Evolutionary conservation across 2,329 filamentous ascomycete genomes (phyloP).

Genomic region (Claviceps monticola): DNA sequence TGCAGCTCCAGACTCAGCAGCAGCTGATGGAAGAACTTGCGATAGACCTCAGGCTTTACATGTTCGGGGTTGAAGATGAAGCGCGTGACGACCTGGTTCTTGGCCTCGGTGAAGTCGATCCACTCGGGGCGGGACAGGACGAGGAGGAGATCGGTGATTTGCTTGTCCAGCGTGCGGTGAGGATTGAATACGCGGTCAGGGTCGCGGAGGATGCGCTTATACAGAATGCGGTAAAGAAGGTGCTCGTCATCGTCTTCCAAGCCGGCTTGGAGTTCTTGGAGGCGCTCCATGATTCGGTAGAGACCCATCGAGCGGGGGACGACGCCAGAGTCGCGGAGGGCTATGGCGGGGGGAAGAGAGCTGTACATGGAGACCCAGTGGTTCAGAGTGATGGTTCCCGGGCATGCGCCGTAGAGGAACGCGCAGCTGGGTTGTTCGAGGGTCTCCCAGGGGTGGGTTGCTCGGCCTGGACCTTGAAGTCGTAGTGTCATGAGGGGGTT

Average conservation of each 20-base stretch:
- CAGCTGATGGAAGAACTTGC: slow-evolving; percentile 63
- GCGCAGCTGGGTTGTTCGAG: slow-evolving; percentile 61
- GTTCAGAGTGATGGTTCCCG: slow-evolving; percentile 60
- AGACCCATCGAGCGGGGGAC: slow-evolving; percentile 48
- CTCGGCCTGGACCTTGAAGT: slow-evolving; percentile 27
- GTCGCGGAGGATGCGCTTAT: slow-evolving; percentile 52
- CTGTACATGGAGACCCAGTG: slow-evolving; percentile 51
- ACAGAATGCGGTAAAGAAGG: slow-evolving; percentile 49
- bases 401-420: slow-evolving; percentile 50
- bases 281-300: slow-evolving; percentile 40
- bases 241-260: slow-evolving; percentile 43
- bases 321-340: slow-evolving; percentile 43
- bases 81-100: slow-evolving; percentile 60
- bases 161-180: slow-evolving; percentile 51
- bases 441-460: slow-evolving; percentile 50
- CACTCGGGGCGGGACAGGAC: slow-evolving; percentile 55
- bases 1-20: slow-evolving; percentile 60
- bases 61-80: slow-evolving; percentile 52
- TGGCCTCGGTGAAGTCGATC: slow-evolving; percentile 57
- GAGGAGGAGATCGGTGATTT: slow-evolving; percentile 59
- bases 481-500: slow-evolving; percentile 43
- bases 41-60: slow-evolving; percentile 42
- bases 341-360: slow-evolving; percentile 38
- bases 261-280: slow-evolving; percentile 42
- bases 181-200: slow-evolving; percentile 47